Percentiles rank a stretch among this genome's conserved stretches.
These are phyloP conservation scores for Yarrowia divulgata DNA, from an alignment of 805 yeast genomes.

Conservation along the genomic window DNA sequence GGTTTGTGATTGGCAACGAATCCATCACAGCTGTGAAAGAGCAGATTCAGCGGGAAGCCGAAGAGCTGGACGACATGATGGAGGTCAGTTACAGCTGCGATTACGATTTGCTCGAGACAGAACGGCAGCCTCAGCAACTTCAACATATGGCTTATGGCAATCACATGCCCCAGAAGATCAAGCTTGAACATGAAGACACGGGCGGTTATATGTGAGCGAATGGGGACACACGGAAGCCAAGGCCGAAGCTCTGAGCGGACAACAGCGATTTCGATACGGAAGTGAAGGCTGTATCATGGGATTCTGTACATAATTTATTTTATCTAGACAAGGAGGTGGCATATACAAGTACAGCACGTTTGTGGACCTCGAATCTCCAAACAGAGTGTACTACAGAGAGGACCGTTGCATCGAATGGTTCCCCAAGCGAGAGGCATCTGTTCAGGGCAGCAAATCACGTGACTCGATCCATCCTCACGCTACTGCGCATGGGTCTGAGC, in stretches of 20 bases:
- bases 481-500: neutral
- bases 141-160: neutral
- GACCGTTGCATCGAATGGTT: neutral
- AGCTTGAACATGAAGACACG: constrained; percentile 1
- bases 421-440: neutral
- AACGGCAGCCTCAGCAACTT: neutral
- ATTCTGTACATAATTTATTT: neutral
- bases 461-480: neutral
- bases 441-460: neutral
- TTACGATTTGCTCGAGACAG: constrained; percentile 4
- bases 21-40: constrained; percentile 15
- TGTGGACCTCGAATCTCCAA: neutral
- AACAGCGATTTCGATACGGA: too few relatives aligned
- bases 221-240: too few relatives aligned
- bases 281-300: too few relatives aligned
- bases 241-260: neutral
- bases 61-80: constrained; percentile 34
- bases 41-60: constrained; percentile 25
- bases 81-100: constrained; percentile 30
- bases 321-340: neutral
- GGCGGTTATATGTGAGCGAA: neutral
- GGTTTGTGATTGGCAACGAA: constrained; percentile 23
- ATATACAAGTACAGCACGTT: neutral
- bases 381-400: neutral
- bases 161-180: constrained; percentile 3